These are phyloP conservation scores for Turritis glabra DNA, from an alignment of 345 rosid species.

Conservation along the genomic window DNA sequence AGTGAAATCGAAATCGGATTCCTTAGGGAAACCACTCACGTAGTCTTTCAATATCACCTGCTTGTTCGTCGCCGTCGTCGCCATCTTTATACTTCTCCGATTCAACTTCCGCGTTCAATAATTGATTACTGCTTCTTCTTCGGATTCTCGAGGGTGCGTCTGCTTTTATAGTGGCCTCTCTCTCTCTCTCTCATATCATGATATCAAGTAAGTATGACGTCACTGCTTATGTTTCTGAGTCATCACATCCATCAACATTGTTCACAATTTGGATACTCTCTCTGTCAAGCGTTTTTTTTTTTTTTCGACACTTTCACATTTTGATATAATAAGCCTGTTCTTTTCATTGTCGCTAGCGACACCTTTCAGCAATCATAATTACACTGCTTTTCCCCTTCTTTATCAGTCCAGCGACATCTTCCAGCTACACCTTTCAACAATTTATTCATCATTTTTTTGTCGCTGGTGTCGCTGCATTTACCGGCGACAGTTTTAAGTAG, in stretches of 20 bases:
- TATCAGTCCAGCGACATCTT: too few species aligned
- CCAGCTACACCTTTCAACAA: too few species aligned
- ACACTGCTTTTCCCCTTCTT: too few species aligned
- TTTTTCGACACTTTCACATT: neutral
- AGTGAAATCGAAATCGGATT: conserved; percentile 44
- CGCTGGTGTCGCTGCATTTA: too few species aligned
- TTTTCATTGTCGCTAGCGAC: too few species aligned
- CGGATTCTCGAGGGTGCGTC: neutral
- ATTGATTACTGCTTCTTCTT: neutral
- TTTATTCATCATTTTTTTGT: too few species aligned
- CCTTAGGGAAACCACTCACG: conserved; percentile 49
- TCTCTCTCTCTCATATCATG: neutral
- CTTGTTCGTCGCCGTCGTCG: conserved; percentile 45
- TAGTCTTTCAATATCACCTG: conserved; percentile 47
- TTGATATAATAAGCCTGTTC: too few species aligned
- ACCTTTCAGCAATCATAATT: too few species aligned
- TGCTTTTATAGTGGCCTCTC: conserved; percentile 16
- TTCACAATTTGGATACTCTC: neutral
- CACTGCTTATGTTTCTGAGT: conserved; percentile 9
- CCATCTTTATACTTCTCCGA: neutral
- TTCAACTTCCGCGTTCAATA: neutral
- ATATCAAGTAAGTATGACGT: conserved; percentile 34
- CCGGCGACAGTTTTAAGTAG: too few species aligned
- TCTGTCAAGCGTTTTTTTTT: neutral
- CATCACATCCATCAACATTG: neutral